Conservation (phyloP, 306 rosid species). For the Dalbergia oliveri region DNA sequence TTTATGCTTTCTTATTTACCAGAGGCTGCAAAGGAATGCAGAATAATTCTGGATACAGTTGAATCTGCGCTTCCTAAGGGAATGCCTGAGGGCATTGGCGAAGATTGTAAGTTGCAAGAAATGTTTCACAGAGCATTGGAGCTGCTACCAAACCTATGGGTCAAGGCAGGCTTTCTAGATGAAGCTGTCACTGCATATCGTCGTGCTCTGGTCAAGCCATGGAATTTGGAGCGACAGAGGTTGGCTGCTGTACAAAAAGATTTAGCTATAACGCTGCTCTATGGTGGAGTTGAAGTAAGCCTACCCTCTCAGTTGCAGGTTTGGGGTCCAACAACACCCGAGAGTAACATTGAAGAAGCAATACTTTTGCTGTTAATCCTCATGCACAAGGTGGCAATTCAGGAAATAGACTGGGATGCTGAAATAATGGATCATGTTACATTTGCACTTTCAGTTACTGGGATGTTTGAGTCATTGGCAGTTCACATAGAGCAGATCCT, state of each 20-base stretch:
- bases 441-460: slow-evolving; percentile 73
- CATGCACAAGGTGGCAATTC: slow-evolving; percentile 59
- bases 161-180: slow-evolving; percentile 73
- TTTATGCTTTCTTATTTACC: slow-evolving; percentile 47
- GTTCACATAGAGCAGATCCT: slow-evolving; percentile 73
- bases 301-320: slow-evolving; percentile 64
- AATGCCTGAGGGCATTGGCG: slow-evolving; percentile 66
- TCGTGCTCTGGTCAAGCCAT: slow-evolving; percentile 74
- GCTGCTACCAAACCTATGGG: slow-evolving; percentile 79
- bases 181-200: slow-evolving; percentile 81
- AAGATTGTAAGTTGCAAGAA: slow-evolving; percentile 87
- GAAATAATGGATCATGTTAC: slow-evolving; percentile 82
- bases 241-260: slow-evolving; percentile 70
- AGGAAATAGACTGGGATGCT: slow-evolving; percentile 76
- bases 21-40: slow-evolving; percentile 89
- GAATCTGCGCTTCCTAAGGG: slow-evolving; percentile 81
- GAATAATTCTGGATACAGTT: slow-evolving; percentile 73
- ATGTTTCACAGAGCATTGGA: slow-evolving; percentile 79
- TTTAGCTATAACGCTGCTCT: slow-evolving; percentile 72
- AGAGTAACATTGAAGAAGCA: slow-evolving; percentile 75
- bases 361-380: slow-evolving; percentile 69
- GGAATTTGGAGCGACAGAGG: slow-evolving; percentile 73
- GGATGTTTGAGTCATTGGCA: slow-evolving; percentile 71
- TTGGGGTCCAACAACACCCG: slow-evolving; percentile 65
- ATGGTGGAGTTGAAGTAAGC: slow-evolving; percentile 79